Evolutionary conservation across 768 basidiomycete species (phyloP), one percentile per base, ranked within the genome.

Genomic region (Pulveroboletus sp.): DNA sequence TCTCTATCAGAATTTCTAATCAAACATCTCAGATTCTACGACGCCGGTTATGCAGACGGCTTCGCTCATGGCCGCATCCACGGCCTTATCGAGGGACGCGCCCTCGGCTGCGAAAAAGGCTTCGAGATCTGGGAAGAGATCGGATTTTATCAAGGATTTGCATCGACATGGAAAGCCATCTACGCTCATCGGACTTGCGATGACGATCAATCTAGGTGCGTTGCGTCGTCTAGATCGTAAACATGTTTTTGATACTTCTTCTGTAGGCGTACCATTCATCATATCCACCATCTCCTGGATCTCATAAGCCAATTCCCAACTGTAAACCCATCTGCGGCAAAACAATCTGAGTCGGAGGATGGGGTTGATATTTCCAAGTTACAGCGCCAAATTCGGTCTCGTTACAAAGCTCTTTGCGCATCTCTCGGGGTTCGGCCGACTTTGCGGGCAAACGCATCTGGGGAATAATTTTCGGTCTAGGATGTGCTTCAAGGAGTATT

Each of bases 51-150:
- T 63, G 58, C 75, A 50, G 84, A 86, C 47, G 94, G 95, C 2
- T 80, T 78, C 61, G 82, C 75, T 0, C 95, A 97, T 65, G 95
- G 95, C 2, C 78, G 84, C 34, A 80, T 94, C 6, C 94, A 95
- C 58, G 94, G 95, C 2, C 68, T 90, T 21, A 91, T 93, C 52
- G 93, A 99, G 66, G 95, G 95, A 9, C 77, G 93, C 13, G 86
- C 87, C 0, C 76, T 97, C 16, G 95, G 94, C 2, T 77, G 84
- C 46, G 87, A 92, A 58, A 94, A 95, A 58, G 90, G 89, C 0
- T 97, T 85, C 66, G 94, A 95, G 68, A 84, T 97, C 69, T 97
- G 94, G 93, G 94, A 97, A 66, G 95, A 99, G 66, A 78, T 99
- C 12, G 94, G 90, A 2, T 97, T 85, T 59, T 94, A 94, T 64